Conservation (phyloP, 148 eudicot species). For the Chenopodium berlandieri region DNA sequence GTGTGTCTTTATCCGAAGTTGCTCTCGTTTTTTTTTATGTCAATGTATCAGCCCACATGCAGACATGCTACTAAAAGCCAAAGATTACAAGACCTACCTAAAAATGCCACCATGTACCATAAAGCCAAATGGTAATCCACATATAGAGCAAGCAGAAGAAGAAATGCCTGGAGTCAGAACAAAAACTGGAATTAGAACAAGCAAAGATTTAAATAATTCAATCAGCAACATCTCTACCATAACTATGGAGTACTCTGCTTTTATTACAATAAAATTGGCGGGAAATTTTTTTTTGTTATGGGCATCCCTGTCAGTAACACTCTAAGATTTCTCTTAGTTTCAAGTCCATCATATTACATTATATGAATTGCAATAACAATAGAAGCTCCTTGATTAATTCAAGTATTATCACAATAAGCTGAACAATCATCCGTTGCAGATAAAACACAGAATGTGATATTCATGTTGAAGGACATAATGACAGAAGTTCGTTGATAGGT, state of each 20-base stretch:
- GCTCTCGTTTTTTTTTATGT: not conserved
- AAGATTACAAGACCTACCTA: conserved; percentile 53
- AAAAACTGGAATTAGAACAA: conserved; percentile 30
- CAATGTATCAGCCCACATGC: not conserved
- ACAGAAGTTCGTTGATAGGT: not conserved
- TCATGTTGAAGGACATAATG: not conserved
- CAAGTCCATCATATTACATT: not conserved
- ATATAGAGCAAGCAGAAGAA: conserved; percentile 65
- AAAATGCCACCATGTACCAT: conserved; percentile 71
- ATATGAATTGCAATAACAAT: no score
- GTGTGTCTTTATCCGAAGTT: not conserved
- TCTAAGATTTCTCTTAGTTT: not conserved
- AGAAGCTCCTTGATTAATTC: not conserved
- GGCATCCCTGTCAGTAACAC: not conserved
- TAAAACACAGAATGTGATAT: not conserved
- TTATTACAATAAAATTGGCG: not conserved
- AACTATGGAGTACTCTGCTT: not conserved
- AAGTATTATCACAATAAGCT: not conserved
- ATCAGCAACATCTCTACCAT: not conserved
- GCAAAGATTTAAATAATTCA: not conserved
- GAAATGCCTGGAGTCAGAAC: conserved; percentile 62
- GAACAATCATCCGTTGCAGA: not conserved
- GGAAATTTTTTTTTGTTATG: no score
- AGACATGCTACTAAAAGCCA: not conserved
- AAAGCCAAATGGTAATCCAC: conserved; percentile 89